phyloP scores from a whole-genome alignment of 768 basidiomycete genomes.

The Lactarius quietus region DNA sequence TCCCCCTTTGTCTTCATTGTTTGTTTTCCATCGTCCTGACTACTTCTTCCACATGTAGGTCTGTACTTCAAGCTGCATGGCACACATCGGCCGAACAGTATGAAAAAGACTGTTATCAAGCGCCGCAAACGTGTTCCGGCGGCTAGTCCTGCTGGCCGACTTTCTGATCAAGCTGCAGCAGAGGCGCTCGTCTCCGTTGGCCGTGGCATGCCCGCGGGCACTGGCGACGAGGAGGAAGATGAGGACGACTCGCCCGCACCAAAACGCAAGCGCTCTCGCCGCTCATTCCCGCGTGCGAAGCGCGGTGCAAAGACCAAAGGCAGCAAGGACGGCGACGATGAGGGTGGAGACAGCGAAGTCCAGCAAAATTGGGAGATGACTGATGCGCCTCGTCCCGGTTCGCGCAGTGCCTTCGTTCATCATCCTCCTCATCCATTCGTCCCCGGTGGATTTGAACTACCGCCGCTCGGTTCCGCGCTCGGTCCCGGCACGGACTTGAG shows the following conservation, averaged over 20 bases:
- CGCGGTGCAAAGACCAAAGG: constrained; percentile 24
- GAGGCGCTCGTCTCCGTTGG: constrained; percentile 86
- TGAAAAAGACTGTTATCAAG: constrained; percentile 99
- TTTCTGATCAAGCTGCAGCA: constrained; percentile 85
- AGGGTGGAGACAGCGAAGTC: constrained; percentile 24
- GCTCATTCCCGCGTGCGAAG: constrained; percentile 29
- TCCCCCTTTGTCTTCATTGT: neutral
- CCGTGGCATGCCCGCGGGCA: constrained; percentile 42
- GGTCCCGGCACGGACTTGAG: constrained; percentile 30
- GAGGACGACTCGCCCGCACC: constrained; percentile 44
- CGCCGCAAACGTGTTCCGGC: constrained; percentile 96
- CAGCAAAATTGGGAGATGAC: constrained; percentile 22
- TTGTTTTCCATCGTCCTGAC: constrained; percentile 17
- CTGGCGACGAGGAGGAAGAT: constrained; percentile 43
- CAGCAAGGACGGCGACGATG: constrained; percentile 32
- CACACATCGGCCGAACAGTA: constrained; percentile 92
- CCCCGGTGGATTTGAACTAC: constrained; percentile 55
- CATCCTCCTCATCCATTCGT: constrained; percentile 22
- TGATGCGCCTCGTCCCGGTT: constrained; percentile 17
- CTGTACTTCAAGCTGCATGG: constrained; percentile 99
- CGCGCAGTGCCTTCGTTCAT: constrained; percentile 21
- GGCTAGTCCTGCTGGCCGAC: constrained; percentile 49
- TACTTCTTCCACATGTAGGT: constrained; percentile 47
- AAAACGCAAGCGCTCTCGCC: constrained; percentile 54
- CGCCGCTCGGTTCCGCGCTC: constrained; percentile 44